These are phyloP conservation scores for Huntiella decipiens DNA, from an alignment of 2,329 filamentous ascomycete genomes.

Conservation along the genomic window DNA sequence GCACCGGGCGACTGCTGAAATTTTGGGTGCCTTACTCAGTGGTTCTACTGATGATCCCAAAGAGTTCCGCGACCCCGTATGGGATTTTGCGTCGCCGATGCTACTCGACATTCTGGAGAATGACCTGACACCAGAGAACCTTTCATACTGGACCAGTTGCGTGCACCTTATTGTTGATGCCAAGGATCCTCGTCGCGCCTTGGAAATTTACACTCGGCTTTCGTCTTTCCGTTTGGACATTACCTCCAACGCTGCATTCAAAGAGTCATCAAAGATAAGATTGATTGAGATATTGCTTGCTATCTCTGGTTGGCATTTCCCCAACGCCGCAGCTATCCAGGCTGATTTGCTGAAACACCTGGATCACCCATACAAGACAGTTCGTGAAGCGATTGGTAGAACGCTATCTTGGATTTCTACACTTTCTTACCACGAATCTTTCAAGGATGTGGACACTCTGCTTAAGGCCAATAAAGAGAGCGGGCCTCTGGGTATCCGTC, in stretches of 20 bases:
- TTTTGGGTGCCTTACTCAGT: slow-evolving; percentile 66
- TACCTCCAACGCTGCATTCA: slow-evolving; percentile 91
- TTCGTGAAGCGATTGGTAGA: slow-evolving; percentile 82
- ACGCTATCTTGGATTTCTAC: slow-evolving; percentile 78
- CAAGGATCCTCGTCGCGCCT: slow-evolving; percentile 73
- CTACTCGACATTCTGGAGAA: slow-evolving; percentile 76
- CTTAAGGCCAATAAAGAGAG: slow-evolving; percentile 59
- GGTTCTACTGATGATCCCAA: slow-evolving; percentile 62
- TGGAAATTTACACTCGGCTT: slow-evolving; percentile 69
- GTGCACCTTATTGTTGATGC: slow-evolving; percentile 74
- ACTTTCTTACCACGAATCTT: slow-evolving; percentile 86
- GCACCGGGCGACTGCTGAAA: slow-evolving; percentile 86
- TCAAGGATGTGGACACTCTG: slow-evolving; percentile 56
- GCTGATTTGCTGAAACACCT: slow-evolving; percentile 79
- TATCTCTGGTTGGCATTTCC: slow-evolving; percentile 92
- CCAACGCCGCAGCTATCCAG: slow-evolving; percentile 68
- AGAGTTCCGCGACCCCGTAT: slow-evolving; percentile 56
- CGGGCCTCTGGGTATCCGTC: slow-evolving; percentile 67
- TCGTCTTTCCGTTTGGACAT: slow-evolving; percentile 80
- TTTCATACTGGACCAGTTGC: slow-evolving; percentile 87
- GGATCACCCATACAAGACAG: slow-evolving; percentile 94
- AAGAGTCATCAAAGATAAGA: slow-evolving; percentile 91
- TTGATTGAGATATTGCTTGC: slow-evolving; percentile 74
- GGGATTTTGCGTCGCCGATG: slow-evolving; percentile 80
- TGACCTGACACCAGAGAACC: slow-evolving; percentile 82